Conservation (phyloP, 345 rosid genomes). For the Salix viminalis region DNA sequence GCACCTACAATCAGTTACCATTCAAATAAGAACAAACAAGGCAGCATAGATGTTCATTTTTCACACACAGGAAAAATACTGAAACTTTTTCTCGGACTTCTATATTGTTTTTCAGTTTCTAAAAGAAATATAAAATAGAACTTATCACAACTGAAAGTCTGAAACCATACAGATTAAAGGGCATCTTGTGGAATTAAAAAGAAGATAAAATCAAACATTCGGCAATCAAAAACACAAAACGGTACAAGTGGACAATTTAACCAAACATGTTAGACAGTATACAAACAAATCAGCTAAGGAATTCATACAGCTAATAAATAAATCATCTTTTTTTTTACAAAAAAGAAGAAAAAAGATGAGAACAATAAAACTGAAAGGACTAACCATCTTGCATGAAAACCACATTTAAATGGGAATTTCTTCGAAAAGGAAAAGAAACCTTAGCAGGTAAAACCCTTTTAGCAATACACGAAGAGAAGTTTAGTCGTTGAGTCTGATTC, state of each 20-base stretch:
- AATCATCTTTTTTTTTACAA: not conserved
- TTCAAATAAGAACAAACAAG: not conserved
- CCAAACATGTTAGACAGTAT: not conserved
- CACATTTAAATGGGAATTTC: constrained; percentile 31
- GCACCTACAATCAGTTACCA: constrained; percentile 45
- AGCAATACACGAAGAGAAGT: constrained; percentile 30
- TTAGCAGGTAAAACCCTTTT: constrained; percentile 33
- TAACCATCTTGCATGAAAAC: constrained; percentile 41
- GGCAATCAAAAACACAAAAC: not conserved
- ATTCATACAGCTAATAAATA: not conserved
- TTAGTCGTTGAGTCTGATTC: constrained; percentile 28
- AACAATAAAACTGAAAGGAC: constrained; percentile 28
- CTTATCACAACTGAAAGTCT: not conserved
- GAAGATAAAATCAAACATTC: not conserved
- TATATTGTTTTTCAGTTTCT: not conserved
- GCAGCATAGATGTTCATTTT: not conserved
- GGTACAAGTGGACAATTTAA: not conserved
- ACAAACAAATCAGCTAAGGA: not conserved
- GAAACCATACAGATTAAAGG: not conserved
- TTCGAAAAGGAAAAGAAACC: constrained; percentile 37
- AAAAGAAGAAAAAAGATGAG: constrained; percentile 6
- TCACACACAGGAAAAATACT: not conserved
- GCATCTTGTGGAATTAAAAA: not conserved
- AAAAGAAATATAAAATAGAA: not conserved
- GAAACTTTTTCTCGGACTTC: not conserved